Percentiles rank a stretch among this genome's conserved stretches.
Evolutionary conservation across 2,329 filamentous ascomycete species (phyloP).

Genomic region (Emergomyces pasteurianus): DNA sequence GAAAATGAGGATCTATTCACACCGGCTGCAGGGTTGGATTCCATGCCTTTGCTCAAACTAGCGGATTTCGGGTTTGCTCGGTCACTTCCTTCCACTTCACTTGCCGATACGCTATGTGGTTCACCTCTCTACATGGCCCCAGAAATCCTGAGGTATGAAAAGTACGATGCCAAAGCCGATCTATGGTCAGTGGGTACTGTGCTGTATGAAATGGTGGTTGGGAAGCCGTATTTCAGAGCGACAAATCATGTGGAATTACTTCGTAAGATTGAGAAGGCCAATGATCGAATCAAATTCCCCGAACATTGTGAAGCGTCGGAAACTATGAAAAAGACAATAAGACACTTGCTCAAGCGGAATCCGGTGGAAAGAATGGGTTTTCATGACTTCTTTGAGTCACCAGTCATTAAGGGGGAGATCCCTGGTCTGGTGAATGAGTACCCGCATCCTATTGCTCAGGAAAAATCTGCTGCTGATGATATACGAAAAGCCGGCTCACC

Average conservation of each 20-base stretch:
- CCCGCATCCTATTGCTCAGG: constrained; percentile 12
- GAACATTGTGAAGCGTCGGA: constrained; percentile 58
- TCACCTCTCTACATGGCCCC: constrained; percentile 98
- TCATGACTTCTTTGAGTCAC: constrained; percentile 68
- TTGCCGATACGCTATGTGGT: constrained; percentile 92
- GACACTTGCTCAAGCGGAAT: constrained; percentile 69
- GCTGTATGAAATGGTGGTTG: constrained; percentile 87
- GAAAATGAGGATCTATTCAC: constrained; percentile 70
- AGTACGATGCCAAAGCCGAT: constrained; percentile 94
- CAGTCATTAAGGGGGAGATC: constrained; percentile 61
- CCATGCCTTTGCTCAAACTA: constrained; percentile 90
- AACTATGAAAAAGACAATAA: constrained; percentile 70
- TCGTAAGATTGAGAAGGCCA: constrained; percentile 77
- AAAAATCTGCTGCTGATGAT: constrained; percentile 8
- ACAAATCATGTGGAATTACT: constrained; percentile 90
- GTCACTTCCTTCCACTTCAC: constrained; percentile 74
- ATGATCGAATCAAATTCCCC: constrained; percentile 76
- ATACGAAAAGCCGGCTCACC: background rate
- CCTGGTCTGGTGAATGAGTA: constrained; percentile 74
- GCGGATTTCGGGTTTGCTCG: constrained; percentile 98
- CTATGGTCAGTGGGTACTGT: constrained; percentile 97
- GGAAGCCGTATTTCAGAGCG: constrained; percentile 80
- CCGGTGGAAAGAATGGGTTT: constrained; percentile 79
- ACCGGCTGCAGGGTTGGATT: constrained; percentile 66
- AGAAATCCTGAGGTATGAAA: constrained; percentile 92